Conservation (phyloP, 139 green algal species). For the Chlorella sp. region DNA sequence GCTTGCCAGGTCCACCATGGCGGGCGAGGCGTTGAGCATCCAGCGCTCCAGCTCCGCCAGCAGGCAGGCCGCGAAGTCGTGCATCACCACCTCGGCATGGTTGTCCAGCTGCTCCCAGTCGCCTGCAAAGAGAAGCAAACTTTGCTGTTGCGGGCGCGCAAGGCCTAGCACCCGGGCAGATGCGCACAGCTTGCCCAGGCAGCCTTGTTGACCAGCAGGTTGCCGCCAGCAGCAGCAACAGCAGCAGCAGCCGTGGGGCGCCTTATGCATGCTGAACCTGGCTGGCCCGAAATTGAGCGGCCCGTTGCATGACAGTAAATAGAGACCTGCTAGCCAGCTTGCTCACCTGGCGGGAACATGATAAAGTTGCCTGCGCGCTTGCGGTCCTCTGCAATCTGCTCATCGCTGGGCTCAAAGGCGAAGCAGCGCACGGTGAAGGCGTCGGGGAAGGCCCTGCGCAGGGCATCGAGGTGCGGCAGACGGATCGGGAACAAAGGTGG, state of each 20-base stretch:
- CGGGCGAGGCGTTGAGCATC: constrained; percentile 74
- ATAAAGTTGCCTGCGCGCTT: constrained; percentile 68
- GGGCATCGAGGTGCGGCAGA: too few relatives aligned
- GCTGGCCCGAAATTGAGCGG: too few relatives aligned
- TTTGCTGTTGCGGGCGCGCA: too few relatives aligned
- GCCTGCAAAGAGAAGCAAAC: constrained; percentile 18
- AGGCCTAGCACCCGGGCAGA: too few relatives aligned
- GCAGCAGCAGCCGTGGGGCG: too few relatives aligned
- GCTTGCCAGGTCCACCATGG: constrained; percentile 69
- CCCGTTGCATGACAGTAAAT: too few relatives aligned
- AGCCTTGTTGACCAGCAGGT: too few relatives aligned
- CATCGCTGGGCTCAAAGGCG: constrained; percentile 82
- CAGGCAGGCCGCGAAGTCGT: constrained; percentile 82
- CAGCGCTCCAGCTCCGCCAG: constrained; percentile 83
- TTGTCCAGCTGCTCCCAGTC: constrained; percentile 60
- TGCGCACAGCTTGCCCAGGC: too few relatives aligned
- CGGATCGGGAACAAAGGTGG: too few relatives aligned
- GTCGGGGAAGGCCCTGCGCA: constrained; percentile 67
- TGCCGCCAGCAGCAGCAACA: too few relatives aligned
- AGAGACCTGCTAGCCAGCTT: too few relatives aligned
- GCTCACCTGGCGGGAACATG: constrained; percentile 75
- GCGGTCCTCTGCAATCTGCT: constrained; percentile 59
- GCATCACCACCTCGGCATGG: constrained; percentile 87
- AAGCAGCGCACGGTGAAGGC: constrained; percentile 81
- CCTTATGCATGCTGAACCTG: too few relatives aligned